Percentiles rank a stretch among this genome's conserved stretches.
Conservation (phyloP, 2,329 filamentous ascomycete species). For the Mariannaea elegans region DNA sequence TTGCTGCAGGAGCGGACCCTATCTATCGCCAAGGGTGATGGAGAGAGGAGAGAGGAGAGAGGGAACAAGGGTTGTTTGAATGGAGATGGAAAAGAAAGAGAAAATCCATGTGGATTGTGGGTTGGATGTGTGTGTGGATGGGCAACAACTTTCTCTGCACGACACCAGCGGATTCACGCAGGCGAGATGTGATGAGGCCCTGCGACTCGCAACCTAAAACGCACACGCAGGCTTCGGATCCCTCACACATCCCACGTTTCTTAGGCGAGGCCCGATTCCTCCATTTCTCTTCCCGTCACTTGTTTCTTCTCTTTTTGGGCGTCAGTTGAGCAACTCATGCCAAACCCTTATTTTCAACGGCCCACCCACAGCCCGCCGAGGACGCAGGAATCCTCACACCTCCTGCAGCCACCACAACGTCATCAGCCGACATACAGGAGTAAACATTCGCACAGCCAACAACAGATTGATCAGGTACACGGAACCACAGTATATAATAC, state of each 20-base stretch:
- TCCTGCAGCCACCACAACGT: not conserved
- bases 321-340: too few species aligned
- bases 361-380: not conserved
- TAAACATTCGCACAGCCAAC: too few species aligned
- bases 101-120: too few species aligned
- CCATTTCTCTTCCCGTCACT: too few species aligned
- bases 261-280: too few species aligned
- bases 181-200: not conserved
- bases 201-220: not conserved
- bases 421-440: not conserved
- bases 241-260: too few species aligned
- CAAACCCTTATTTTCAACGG: not conserved
- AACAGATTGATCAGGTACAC: too few species aligned
- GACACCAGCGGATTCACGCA: not conserved
- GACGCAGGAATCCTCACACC: not conserved
- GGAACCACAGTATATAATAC: too few species aligned
- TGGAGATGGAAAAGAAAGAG: too few species aligned
- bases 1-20: conserved; percentile 7
- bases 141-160: not conserved
- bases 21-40: not conserved
- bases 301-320: too few species aligned
- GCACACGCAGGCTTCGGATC: too few species aligned
- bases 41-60: conserved; percentile 12
- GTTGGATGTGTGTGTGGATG: too few species aligned
- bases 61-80: conserved; percentile 9